A percentile compares a stretch with the other conserved stretches of the same genome.
Conservation (phyloP, 2,329 filamentous ascomycete genomes). For the Stagonosporopsis vannaccii region DNA sequence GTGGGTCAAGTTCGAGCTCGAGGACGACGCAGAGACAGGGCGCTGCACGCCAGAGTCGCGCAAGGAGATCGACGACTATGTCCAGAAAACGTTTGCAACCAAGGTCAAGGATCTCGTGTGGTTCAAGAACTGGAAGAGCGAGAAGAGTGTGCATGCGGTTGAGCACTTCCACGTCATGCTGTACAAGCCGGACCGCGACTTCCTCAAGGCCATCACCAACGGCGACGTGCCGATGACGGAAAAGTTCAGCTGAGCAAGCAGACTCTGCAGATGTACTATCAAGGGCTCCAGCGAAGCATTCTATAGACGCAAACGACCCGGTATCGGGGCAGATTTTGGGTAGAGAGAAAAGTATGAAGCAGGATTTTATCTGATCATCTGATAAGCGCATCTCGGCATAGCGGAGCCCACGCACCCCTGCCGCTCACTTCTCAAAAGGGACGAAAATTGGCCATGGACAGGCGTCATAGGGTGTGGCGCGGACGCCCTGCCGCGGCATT, state of each 20-base stretch:
- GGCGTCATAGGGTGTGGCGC: slow-evolving; percentile 1
- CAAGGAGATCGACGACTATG: slow-evolving; percentile 72
- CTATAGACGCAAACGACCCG: slow-evolving; percentile 4
- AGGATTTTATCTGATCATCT: neutral
- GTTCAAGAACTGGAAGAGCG: slow-evolving; percentile 90
- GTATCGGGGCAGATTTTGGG: slow-evolving; percentile 3
- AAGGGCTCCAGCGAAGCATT: neutral
- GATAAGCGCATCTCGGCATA: neutral
- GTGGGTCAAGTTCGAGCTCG: slow-evolving; percentile 88
- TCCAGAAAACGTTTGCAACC: slow-evolving; percentile 69
- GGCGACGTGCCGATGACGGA: slow-evolving; percentile 71
- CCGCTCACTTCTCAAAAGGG: neutral
- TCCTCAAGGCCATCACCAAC: slow-evolving; percentile 74
- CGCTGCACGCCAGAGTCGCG: slow-evolving; percentile 72
- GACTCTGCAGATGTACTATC: neutral
- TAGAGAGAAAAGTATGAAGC: neutral
- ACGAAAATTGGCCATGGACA: slow-evolving; percentile 1
- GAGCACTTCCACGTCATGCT: slow-evolving; percentile 98
- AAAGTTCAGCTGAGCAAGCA: slow-evolving; percentile 24
- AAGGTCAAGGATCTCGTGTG: slow-evolving; percentile 65
- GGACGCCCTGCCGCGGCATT: slow-evolving; percentile 7
- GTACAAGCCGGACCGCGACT: slow-evolving; percentile 73
- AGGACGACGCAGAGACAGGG: slow-evolving; percentile 70
- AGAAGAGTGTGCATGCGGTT: slow-evolving; percentile 86
- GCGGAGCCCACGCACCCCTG: slow-evolving; percentile 6